Evolutionary conservation across 2,329 filamentous ascomycete species (phyloP).

Genomic region (Diaporthe sp.): DNA sequence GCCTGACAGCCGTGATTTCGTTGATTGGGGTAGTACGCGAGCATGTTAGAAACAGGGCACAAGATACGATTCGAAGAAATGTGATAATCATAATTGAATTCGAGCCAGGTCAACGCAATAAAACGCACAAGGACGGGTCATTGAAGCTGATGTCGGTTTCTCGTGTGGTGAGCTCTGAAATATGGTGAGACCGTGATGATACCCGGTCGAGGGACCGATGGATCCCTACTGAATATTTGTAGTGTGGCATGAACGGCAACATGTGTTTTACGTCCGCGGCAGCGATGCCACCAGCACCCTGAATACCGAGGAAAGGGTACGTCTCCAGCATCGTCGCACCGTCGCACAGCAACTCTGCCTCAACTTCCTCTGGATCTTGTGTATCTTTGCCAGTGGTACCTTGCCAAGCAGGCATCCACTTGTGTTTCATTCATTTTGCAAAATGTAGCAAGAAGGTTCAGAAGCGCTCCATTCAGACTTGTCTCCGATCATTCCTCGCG

Average conservation of each 20-base stretch:
- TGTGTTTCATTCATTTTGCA: not conserved
- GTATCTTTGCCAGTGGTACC: not conserved
- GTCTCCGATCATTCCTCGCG: too few relatives aligned
- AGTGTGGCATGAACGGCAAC: too few relatives aligned
- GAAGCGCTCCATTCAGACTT: not conserved
- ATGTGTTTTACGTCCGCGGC: not conserved
- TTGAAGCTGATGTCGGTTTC: not conserved
- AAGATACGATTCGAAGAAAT: not conserved
- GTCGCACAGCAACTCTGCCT: not conserved
- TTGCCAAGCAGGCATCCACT: not conserved
- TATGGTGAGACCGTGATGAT: not conserved
- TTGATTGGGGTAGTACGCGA: not conserved
- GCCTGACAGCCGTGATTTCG: not conserved
- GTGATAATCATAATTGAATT: not conserved
- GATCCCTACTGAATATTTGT: not conserved
- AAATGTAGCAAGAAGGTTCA: too few relatives aligned
- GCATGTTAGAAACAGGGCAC: not conserved
- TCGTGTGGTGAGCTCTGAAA: not conserved
- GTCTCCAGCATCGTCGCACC: not conserved
- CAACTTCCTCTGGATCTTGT: not conserved
- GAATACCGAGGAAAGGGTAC: not conserved
- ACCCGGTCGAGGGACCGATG: not conserved
- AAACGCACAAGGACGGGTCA: not conserved
- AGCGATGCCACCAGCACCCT: not conserved
- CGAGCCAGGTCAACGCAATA: too few relatives aligned